These are phyloP conservation scores for Ulota crispa DNA, from an alignment of 225 moss, liverwort and hornwort species.

Conservation along the genomic window DNA sequence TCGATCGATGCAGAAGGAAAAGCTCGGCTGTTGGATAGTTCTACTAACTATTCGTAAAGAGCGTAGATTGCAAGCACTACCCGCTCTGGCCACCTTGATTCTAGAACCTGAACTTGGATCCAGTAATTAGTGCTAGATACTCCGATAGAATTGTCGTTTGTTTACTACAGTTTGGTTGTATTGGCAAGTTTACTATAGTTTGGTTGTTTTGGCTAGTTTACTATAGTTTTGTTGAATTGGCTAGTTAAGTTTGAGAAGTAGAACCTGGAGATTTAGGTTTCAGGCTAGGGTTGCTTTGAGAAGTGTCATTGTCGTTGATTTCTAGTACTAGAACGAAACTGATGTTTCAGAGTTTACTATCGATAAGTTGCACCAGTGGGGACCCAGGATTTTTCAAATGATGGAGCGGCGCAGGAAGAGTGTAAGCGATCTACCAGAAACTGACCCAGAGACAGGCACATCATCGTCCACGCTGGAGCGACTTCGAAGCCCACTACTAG, in stretches of 20 bases:
- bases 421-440: conserved; percentile 7
- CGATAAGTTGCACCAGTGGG: neutral
- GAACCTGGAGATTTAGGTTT: no score
- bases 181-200: no score
- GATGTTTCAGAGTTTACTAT: neutral
- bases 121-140: neutral
- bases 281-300: no score
- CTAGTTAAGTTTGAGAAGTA: no score
- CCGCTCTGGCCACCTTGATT: neutral
- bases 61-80: neutral
- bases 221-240: no score
- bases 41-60: neutral
- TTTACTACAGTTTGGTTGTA: neutral
- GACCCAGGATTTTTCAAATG: neutral
- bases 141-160: no score
- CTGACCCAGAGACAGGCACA: neutral
- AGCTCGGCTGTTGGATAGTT: neutral
- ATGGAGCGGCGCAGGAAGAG: conserved; percentile 32
- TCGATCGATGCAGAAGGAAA: neutral
- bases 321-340: neutral
- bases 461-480: conserved; percentile 19
- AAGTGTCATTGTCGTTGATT: neutral
- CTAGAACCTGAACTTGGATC: neutral
- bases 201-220: no score
- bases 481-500: conserved; percentile 30